Base-by-base conservation (phyloP, 2,329 filamentous ascomycete species). In the Neofusicoccum umdonicola region DNA sequence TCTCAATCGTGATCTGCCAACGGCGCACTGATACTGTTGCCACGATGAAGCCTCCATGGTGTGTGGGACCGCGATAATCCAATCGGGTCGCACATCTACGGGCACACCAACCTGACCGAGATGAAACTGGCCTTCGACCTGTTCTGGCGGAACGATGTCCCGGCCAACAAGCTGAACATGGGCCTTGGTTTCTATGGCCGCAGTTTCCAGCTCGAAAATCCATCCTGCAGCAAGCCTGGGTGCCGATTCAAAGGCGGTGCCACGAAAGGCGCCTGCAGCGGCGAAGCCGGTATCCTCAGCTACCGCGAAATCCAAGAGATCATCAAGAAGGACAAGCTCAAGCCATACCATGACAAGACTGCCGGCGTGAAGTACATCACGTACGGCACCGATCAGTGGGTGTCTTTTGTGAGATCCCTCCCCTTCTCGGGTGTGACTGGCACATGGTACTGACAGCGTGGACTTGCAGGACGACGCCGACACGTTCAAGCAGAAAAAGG, bases 61-160 rank as follows among this genome's bases (percentile, higher is more conserved):
- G 62, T 71, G 0, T 82, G 78, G 79, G 80, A 82, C 65, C 12
- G 52, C 0, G 27, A 68, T 0, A 71, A 69, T 63, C 52, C 67
- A 61, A 67, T 77, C 62, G 81, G 80, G 0, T 52, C 72, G 0
- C 71, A 71, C 12, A 69, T 78, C 4, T 66, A 73, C 15, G 69
- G 71, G 0, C 81, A 84, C 65, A 81, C 82, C 0, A 83, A 84
- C 66, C 62, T 84, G 0, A 81, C 80, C 1, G 81, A 84, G 68
- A 83, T 83, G 19, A 72, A 79, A 4, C 35, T 67, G 0, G 74
- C 74, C 0, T 54, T 82, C 0, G 76, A 82, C 2, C 76, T 84
- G 0, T 69, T 85, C 3, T 84, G 83, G 81, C 72, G 80, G 4
- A 78, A 75, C 37, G 68, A 77, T 22, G 70, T 86, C 1, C 67